Percentiles rank a stretch among this genome's conserved stretches.
These are phyloP conservation scores for Glutinoglossum americanum DNA, from an alignment of 495 filamentous ascomycete genomes.

Conservation along the genomic window DNA sequence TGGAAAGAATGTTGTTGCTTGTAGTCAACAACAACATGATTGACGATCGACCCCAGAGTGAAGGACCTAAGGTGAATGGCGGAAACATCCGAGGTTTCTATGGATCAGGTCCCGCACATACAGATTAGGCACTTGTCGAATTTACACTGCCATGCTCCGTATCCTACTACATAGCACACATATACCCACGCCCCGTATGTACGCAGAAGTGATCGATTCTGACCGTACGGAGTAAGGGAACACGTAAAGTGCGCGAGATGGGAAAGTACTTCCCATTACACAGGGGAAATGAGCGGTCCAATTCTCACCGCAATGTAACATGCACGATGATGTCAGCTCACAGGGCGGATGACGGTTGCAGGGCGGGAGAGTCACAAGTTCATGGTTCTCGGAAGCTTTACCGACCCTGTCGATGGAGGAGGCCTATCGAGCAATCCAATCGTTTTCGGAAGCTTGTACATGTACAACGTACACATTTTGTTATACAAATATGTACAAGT, in stretches of 20 bases:
- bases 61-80: not conserved
- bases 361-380: not conserved
- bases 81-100: not conserved
- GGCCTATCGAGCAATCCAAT: not conserved
- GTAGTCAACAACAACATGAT: not conserved
- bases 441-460: not conserved
- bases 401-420: not conserved
- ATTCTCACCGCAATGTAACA: not conserved
- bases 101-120: not conserved
- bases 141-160: not conserved
- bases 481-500: too few species aligned
- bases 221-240: too few species aligned
- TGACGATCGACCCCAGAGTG: not conserved
- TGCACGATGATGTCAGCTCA: not conserved
- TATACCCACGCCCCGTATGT: not conserved
- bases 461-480: too few species aligned
- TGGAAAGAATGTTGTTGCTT: not conserved
- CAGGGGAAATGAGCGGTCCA: not conserved
- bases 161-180: too few species aligned
- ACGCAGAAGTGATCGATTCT: too few species aligned
- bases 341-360: not conserved
- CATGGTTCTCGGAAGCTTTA: not conserved
- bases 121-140: not conserved
- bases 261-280: not conserved
- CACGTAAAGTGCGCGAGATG: not conserved